Conservation (phyloP, 805 yeast species). For the Grigorovia humatica region DNA sequence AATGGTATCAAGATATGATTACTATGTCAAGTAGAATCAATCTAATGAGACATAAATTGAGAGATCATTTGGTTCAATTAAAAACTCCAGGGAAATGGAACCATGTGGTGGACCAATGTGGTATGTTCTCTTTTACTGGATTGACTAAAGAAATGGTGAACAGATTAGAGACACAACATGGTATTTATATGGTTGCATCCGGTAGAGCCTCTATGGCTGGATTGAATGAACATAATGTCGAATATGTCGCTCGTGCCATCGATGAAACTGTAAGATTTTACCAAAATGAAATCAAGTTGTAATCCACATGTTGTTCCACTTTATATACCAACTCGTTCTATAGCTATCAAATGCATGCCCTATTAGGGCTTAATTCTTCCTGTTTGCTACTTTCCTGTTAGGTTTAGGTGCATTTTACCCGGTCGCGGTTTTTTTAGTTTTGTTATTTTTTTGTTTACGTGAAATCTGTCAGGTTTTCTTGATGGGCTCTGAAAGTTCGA, state of each 20-base stretch:
- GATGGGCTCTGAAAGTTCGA: neutral
- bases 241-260: slow-evolving; percentile 67
- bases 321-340: neutral
- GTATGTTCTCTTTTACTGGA: slow-evolving; percentile 96
- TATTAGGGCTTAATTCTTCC: neutral
- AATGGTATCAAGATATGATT: slow-evolving; percentile 77
- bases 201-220: slow-evolving; percentile 96
- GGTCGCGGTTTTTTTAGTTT: neutral
- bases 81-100: slow-evolving; percentile 88
- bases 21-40: slow-evolving; percentile 82
- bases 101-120: slow-evolving; percentile 82
- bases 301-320: neutral
- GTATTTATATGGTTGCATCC: slow-evolving; percentile 65
- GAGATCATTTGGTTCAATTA: slow-evolving; percentile 47
- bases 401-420: neutral
- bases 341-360: neutral
- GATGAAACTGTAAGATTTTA: slow-evolving; percentile 57
- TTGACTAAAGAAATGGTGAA: slow-evolving; percentile 65
- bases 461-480: neutral
- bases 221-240: slow-evolving; percentile 67
- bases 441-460: neutral
- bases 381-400: neutral
- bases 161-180: slow-evolving; percentile 66
- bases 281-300: slow-evolving; percentile 4
- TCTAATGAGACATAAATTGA: slow-evolving; percentile 64